Evolutionary conservation across 2,329 filamentous ascomycete species (phyloP).

Genomic region (Hawksworthiomyces lignivorus): DNA sequence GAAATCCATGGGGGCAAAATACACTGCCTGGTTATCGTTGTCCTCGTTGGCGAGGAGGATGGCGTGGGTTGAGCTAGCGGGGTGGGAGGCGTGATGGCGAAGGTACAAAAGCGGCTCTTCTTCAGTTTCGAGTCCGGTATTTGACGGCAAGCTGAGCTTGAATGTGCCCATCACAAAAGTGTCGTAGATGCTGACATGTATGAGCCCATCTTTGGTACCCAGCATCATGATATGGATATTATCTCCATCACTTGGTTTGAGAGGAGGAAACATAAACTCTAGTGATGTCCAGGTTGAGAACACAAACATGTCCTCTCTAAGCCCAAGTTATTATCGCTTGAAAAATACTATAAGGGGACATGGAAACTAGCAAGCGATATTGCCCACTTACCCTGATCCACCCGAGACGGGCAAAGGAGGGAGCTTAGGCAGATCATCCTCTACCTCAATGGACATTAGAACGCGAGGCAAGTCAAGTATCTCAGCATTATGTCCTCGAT

Average conservation of each 20-base stretch:
- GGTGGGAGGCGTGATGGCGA: slow-evolving; percentile 60
- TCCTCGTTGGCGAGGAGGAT: slow-evolving; percentile 46
- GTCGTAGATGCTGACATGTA: slow-evolving; percentile 79
- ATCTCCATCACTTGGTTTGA: slow-evolving; percentile 57
- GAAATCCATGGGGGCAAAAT: slow-evolving; percentile 73
- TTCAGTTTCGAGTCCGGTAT: background rate
- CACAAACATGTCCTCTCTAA: slow-evolving; percentile 48
- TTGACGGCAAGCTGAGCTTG: slow-evolving; percentile 33
- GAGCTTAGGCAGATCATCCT: slow-evolving; percentile 67
- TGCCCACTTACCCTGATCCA: slow-evolving; percentile 48
- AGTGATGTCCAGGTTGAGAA: slow-evolving; percentile 64
- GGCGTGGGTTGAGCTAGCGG: slow-evolving; percentile 66
- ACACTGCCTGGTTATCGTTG: slow-evolving; percentile 36
- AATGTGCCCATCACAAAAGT: slow-evolving; percentile 72
- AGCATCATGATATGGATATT: slow-evolving; percentile 73
- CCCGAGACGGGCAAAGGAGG: slow-evolving; percentile 61
- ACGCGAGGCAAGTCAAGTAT: slow-evolving; percentile 59
- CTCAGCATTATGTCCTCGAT: slow-evolving; percentile 20
- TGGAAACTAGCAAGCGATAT: background rate
- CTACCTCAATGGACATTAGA: slow-evolving; percentile 67
- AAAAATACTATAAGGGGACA: background rate
- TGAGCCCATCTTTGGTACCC: slow-evolving; percentile 60
- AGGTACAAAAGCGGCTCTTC: slow-evolving; percentile 18
- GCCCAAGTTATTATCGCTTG: slow-evolving; percentile 11
- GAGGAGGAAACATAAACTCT: slow-evolving; percentile 60